A percentile compares a stretch with the other conserved stretches of the same genome.
phyloP scores from a whole-genome alignment of 495 filamentous ascomycete genomes.

The Talaromyces proteolyticus region DNA sequence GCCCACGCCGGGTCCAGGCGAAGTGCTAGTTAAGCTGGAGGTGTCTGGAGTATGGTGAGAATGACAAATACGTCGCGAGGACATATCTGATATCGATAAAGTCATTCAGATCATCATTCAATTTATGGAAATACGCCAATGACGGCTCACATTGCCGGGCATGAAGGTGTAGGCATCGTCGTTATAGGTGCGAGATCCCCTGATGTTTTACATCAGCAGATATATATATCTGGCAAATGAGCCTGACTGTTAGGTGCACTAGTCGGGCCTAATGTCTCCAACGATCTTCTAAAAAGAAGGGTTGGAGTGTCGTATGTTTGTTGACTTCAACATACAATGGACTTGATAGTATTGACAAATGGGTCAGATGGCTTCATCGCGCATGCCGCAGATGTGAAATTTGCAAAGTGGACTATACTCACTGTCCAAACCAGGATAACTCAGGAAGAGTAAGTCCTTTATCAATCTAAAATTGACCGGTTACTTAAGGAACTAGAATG shows the following conservation, averaged over 20 bases:
- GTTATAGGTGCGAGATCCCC: constrained; percentile 19
- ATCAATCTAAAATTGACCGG: background rate
- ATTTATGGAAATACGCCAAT: constrained; percentile 40
- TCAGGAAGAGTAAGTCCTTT: constrained; percentile 32
- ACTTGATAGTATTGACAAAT: background rate
- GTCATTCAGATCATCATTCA: constrained; percentile 37
- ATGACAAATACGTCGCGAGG: background rate
- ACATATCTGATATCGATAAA: background rate
- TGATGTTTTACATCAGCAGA: background rate
- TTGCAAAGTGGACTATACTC: constrained; percentile 39
- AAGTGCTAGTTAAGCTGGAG: constrained; percentile 35
- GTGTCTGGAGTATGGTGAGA: constrained; percentile 32
- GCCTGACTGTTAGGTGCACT: background rate
- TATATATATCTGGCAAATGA: background rate
- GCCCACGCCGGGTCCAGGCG: constrained; percentile 25
- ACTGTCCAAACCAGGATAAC: constrained; percentile 38
- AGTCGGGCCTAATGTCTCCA: background rate
- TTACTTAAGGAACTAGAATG: constrained; percentile 20
- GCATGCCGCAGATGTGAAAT: constrained; percentile 39
- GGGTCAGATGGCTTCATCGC: constrained; percentile 36
- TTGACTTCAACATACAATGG: background rate
- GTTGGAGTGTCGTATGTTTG: constrained; percentile 5
- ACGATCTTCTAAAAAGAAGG: background rate
- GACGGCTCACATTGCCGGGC: constrained; percentile 38
- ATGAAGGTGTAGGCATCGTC: constrained; percentile 37